These are phyloP conservation scores for Dicorynia guianensis DNA, from an alignment of 306 rosid species.

Conservation along the genomic window DNA sequence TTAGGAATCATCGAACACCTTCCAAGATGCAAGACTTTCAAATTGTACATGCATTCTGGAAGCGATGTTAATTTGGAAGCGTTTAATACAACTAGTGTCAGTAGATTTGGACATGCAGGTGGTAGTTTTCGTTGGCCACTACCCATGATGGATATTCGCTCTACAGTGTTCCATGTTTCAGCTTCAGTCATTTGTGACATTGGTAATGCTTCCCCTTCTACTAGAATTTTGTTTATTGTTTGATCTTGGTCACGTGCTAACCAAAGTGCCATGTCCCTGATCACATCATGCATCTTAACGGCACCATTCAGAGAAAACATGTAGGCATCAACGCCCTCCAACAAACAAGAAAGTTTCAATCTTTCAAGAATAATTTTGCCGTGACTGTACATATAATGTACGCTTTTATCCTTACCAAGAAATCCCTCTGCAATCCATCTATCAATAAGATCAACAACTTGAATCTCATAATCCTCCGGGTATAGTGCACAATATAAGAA, in stretches of 20 bases:
- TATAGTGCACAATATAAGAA: neutral
- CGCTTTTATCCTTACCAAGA: neutral
- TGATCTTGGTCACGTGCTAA: neutral
- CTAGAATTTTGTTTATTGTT: neutral
- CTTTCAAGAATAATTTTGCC: neutral
- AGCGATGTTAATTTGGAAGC: neutral
- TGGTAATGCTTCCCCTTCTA: neutral
- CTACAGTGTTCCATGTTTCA: neutral
- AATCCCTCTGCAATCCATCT: constrained; percentile 15
- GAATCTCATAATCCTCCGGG: neutral
- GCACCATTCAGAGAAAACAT: neutral
- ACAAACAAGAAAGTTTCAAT: neutral
- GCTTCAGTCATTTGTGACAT: neutral
- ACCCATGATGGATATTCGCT: constrained; percentile 23
- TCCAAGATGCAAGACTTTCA: constrained; percentile 26
- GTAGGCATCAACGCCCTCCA: neutral
- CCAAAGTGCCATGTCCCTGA: neutral
- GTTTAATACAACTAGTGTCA: neutral
- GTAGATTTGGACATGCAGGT: constrained; percentile 16
- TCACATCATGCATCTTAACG: neutral
- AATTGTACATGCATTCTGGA: neutral
- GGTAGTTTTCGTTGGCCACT: neutral
- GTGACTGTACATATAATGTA: neutral
- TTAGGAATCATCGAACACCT: neutral
- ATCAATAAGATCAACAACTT: neutral